These are phyloP conservation scores for Curvularia spicifera DNA, from an alignment of 2,329 filamentous ascomycete genomes.

Conservation along the genomic window DNA sequence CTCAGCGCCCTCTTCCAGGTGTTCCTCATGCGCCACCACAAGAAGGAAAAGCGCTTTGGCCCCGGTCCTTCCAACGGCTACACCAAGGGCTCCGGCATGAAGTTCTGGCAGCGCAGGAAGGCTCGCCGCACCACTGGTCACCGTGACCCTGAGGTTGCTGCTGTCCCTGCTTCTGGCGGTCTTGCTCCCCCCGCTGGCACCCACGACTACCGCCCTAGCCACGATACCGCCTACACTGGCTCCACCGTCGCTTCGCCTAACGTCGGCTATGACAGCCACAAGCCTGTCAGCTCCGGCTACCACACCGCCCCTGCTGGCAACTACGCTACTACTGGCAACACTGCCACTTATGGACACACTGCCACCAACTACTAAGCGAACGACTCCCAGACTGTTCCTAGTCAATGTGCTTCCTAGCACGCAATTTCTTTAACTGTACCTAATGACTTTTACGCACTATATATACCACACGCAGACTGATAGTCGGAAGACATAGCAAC, in stretches of 20 bases:
- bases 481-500: not conserved
- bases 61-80: conserved; percentile 71
- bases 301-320: conserved; percentile 52
- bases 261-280: conserved; percentile 45
- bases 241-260: conserved; percentile 54
- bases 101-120: conserved; percentile 53
- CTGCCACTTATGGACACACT: conserved; percentile 40
- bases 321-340: conserved; percentile 40
- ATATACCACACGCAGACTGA: conserved; percentile 34
- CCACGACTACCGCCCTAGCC: conserved; percentile 52
- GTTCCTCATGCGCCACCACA: conserved; percentile 71
- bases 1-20: conserved; percentile 73
- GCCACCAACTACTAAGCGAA: conserved; percentile 22
- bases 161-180: conserved; percentile 29
- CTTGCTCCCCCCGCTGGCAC: conserved; percentile 22
- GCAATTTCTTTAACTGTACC: conserved; percentile 9
- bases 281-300: conserved; percentile 51
- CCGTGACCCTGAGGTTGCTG: conserved; percentile 54
- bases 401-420: not conserved
- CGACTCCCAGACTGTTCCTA: not conserved
- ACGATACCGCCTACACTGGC: conserved; percentile 58
- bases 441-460: conserved; percentile 30
- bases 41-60: conserved; percentile 75
- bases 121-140: conserved; percentile 42
- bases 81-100: conserved; percentile 64